Evolutionary conservation across 1,284 basidiomycete genomes (phyloP), one percentile per base, ranked within the genome.

Genomic region (Malassezia caprae): DNA sequence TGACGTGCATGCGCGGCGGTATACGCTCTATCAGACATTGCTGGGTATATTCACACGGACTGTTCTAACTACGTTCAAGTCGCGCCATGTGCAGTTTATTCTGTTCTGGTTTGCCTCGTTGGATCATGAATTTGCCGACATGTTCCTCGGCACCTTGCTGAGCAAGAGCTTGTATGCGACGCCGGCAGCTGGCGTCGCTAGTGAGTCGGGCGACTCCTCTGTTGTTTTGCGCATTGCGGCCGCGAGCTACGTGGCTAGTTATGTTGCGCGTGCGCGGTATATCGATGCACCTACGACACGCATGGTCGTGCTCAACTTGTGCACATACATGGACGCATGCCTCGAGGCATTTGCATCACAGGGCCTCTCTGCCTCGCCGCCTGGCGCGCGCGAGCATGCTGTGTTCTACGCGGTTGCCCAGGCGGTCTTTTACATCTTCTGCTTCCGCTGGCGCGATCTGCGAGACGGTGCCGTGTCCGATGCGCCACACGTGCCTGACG

Each of bases 1-100:
- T 4, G 19, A 47, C 8, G 37, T 43, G 31, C 58, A 61, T 15
- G 57, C 49, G n/a, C 61, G 63, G 26, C 63, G 68, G 4, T 58
- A 62, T 34, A 63, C 65, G 32, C 58, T 70, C 30, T 98, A 96
- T 75, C 83, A 88, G 68, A 83, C 85, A 12, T 83, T 99, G 11
- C 82, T 98, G 44, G 83, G 85, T 62, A 88, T 96, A 62, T 99
- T 98, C 71, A 87, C 93, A 69, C 84, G 89, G 31, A 84, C 85
- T 42, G 90, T 99, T 69, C 82, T 99, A 42, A 86, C 85, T 31
- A 98, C 94, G 0, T 93, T 93, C 78, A 90, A 91, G 73, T 96
- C 90, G 0, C 87, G 93, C 39, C 93, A 98, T 75, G 91, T 90
- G 1, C 94, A 98, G 67, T 99, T 99, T 77, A 80, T 98, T 57